Percentiles rank a stretch among this genome's conserved stretches.
phyloP scores from a whole-genome alignment of 176 grass and related monocot species.

The Paspalum vaginatum region DNA sequence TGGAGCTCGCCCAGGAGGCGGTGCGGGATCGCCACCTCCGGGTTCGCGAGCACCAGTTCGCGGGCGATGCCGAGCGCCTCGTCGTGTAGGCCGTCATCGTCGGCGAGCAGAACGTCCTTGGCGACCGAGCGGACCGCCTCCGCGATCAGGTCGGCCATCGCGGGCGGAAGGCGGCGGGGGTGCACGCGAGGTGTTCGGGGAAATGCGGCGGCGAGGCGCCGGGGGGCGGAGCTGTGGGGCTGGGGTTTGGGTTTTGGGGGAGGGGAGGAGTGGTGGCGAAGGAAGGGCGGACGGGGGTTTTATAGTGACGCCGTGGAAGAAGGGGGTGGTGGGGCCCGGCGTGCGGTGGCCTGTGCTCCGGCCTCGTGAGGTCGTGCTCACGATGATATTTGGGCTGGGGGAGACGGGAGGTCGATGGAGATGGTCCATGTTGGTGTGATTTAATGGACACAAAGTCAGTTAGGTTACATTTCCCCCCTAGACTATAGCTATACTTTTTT shows the following conservation, averaged over 20 bases:
- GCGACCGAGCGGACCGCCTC: slow-evolving; percentile 21
- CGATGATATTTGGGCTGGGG: background rate
- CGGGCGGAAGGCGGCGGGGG: background rate
- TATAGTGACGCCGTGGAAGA: slow-evolving; percentile 9
- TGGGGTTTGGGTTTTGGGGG: background rate
- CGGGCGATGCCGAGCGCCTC: background rate
- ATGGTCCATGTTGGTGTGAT: background rate
- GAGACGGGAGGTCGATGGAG: background rate
- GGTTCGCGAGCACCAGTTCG: background rate
- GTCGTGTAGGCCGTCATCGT: slow-evolving; percentile 2
- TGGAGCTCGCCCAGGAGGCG: slow-evolving; percentile 31
- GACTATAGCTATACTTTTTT: too few species aligned
- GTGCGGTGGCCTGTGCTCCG: too few species aligned
- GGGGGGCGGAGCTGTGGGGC: background rate
- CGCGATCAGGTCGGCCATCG: slow-evolving; percentile 2
- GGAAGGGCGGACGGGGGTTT: background rate
- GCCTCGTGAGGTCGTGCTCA: background rate
- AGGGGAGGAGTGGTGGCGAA: slow-evolving; percentile 7
- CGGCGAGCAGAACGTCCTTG: background rate
- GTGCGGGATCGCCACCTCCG: background rate
- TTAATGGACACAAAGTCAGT: too few species aligned
- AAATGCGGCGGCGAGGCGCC: slow-evolving; percentile 1
- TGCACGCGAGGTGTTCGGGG: background rate
- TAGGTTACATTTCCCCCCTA: too few species aligned
- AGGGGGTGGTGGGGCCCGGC: background rate